Base-by-base conservation (phyloP, 225 moss, liverwort and hornwort genomes). In the Polytrichum commune region DNA sequence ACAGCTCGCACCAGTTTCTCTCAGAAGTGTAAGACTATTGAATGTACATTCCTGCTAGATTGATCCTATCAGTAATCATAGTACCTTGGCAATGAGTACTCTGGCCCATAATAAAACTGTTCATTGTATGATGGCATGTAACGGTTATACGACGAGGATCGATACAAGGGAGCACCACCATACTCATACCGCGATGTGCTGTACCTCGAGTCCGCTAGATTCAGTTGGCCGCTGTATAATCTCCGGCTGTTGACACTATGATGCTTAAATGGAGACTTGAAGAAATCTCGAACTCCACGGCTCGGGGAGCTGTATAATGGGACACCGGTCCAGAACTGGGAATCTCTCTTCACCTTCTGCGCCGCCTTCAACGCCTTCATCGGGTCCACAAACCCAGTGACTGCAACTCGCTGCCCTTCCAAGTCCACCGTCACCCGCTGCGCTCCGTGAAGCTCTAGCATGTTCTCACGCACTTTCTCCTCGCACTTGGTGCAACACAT, bases 401-500 rank as follows among this genome's bases (percentile, higher is more conserved):
- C 79, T 0, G 66, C 72, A 54, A 85, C 85, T 72, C 66, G 79
- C 28, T 82, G 82, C 5, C 33, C 18, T 6, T 27, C 32, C 18
- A 64, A 69, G 67, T 85, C 74, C 29, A 79, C 72, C 29, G 77
- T 8, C 74, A 85, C 68, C 13, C 70, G 38, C 55, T 82, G 77
- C 18, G 77, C 72, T 2, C 82, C 85, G 19, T 72, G 70, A 19
- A 85, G 57, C 74, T 82, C 82, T 57, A 75, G 13, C 69, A 82
- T 62, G 35, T 35, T 72, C 79, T 85, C 85, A 1, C 79, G 79
- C 46, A 85, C 74, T 20, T 82, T 82, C 74, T 85, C 85, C 69
- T 82, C 79, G 58, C 85, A 85, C 46, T 82, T 85, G 53, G 22
- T 67, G 66, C 82, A 85, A 53, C 82, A 85, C 85, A 85, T 85